Evolutionary conservation across 2,329 filamentous ascomycete species (phyloP), one percentile per base, ranked within the genome.

Genomic region (Tetracladium maxilliforme): DNA sequence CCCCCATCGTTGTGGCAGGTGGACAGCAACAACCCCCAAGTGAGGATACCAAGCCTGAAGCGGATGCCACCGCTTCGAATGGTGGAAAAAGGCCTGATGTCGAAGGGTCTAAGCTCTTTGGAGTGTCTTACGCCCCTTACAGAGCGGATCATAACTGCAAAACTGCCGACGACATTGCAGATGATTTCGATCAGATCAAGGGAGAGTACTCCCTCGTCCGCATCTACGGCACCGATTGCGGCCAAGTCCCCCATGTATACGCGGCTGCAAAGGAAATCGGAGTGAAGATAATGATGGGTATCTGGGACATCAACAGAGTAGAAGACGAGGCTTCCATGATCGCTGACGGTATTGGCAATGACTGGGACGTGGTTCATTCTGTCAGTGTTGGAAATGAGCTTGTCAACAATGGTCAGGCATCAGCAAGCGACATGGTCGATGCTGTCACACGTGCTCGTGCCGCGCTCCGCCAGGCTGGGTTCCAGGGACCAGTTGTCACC

Each of bases 361-460:
- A 80, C 47, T 92, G 80, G 80, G 57, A 55, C 24, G 45, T 56
- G 10, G 64, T 92, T 33, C 61, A 78, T 42, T 77, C 79, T 3
- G 61, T 92, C 41, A 68, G 69, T 28, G 64, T 92, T 21, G 83
- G 82, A 33, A 92, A 92, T 44, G 83, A 92, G 48, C 58, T 77
- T 17, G 70, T 92, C 45, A 77, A 81, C 48, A 64, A 60, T 25
- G 68, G 70, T 20, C 47, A 56, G 19, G 62, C 58, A 19, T 61
- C 58, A 5, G 57, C 66, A 1, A 37, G 38, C 2, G 49, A 62
- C 25, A 67, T 87, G 7, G 53, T 73, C 9, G 47, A 45, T 10
- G 71, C 70, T 4, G 54, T 90, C 19, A 48, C 50, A 3, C 47
- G 54, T 21, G 74, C 71, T 10, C 69, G 76, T 12, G 35, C 39